phyloP scores from a whole-genome alignment of 306 rosid genomes.

The Vigna radiata region DNA sequence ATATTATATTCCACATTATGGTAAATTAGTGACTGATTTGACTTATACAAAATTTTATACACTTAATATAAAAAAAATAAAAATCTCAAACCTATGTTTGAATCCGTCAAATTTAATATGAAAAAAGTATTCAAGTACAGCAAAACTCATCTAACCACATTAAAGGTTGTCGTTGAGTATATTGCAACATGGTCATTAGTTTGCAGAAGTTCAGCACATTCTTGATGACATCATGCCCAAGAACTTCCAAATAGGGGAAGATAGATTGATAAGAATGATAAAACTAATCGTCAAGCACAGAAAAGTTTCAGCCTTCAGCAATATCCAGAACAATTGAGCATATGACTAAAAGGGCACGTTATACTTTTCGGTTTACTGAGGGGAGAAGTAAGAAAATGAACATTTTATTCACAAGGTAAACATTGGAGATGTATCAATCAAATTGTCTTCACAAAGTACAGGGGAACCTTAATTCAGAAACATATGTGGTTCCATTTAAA shows the following conservation, averaged over 20 bases:
- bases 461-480: constrained; percentile 16
- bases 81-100: no score
- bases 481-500: constrained; percentile 29
- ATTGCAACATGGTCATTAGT: no score
- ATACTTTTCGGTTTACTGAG: background rate
- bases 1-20: no score
- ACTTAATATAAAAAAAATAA: no score
- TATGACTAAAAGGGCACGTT: background rate
- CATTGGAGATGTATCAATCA: constrained; percentile 9
- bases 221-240: background rate
- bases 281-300: background rate
- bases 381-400: background rate
- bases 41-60: no score
- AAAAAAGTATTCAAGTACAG: no score
- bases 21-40: no score
- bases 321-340: background rate
- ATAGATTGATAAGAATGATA: background rate
- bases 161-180: no score
- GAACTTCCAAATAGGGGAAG: background rate
- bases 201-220: background rate
- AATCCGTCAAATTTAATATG: no score
- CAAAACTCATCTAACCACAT: no score
- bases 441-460: constrained; percentile 6
- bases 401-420: constrained; percentile 25
- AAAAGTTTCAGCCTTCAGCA: background rate